Conservation (phyloP, 345 rosid species). For the Gossypium rotundifolium region DNA sequence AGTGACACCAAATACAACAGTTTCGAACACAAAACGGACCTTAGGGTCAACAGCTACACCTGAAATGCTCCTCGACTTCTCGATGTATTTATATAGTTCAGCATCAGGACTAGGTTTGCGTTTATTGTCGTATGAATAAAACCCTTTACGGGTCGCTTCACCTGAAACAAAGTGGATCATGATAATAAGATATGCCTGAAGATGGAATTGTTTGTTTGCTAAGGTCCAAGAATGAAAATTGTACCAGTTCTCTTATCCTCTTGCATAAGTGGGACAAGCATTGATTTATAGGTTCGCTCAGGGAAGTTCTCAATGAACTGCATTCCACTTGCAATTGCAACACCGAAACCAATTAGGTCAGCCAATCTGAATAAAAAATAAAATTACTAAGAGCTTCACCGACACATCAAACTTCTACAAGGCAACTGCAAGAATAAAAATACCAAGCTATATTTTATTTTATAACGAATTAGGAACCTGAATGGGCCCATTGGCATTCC, state of each 20-base stretch:
- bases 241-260: slow-evolving; percentile 91
- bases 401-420: background rate
- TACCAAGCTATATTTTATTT: background rate
- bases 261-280: slow-evolving; percentile 79
- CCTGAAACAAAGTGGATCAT: slow-evolving; percentile 38
- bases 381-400: slow-evolving; percentile 1
- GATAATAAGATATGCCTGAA: background rate
- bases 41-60: slow-evolving; percentile 65
- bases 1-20: slow-evolving; percentile 3
- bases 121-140: slow-evolving; percentile 69
- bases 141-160: slow-evolving; percentile 77
- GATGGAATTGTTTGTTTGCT: background rate
- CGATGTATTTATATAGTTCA: slow-evolving; percentile 60
- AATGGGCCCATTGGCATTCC: slow-evolving; percentile 99
- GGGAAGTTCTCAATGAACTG: slow-evolving; percentile 82
- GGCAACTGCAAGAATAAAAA: background rate
- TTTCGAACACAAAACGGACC: slow-evolving; percentile 34
- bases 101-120: slow-evolving; percentile 93
- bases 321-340: slow-evolving; percentile 65
- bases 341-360: slow-evolving; percentile 95
- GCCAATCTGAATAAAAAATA: slow-evolving; percentile 47
- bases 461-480: slow-evolving; percentile 36
- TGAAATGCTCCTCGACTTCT: slow-evolving; percentile 76
- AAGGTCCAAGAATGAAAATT: background rate
- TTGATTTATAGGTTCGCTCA: slow-evolving; percentile 75